Conservation (phyloP, 768 basidiomycete genomes). For the Gautieria morchelliformis region DNA sequence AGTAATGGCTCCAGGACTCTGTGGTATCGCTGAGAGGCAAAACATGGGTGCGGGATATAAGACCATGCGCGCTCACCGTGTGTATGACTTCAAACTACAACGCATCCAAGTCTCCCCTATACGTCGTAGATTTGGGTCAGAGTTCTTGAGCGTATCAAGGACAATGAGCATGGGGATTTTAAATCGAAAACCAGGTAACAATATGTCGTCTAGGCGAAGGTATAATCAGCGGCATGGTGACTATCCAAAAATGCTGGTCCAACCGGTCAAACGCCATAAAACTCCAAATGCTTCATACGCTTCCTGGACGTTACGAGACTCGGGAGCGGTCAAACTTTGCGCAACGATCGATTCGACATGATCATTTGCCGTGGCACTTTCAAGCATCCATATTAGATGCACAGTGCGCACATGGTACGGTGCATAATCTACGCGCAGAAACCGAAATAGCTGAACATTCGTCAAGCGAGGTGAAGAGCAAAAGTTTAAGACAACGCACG, state of each 20-base stretch:
- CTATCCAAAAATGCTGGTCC: background rate
- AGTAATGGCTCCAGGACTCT: constrained; percentile 90
- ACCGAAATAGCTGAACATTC: constrained; percentile 51
- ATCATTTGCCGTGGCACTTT: constrained; percentile 40
- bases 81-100: constrained; percentile 82
- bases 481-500: constrained; percentile 22
- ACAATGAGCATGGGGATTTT: constrained; percentile 83
- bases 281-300: constrained; percentile 86
- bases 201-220: constrained; percentile 54
- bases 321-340: constrained; percentile 52
- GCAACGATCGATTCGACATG: constrained; percentile 74
- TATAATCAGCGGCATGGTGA: constrained; percentile 10
- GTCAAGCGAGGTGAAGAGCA: constrained; percentile 5
- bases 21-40: constrained; percentile 2
- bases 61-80: constrained; percentile 46
- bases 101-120: constrained; percentile 97
- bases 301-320: constrained; percentile 36
- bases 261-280: constrained; percentile 84
- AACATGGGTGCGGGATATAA: background rate
- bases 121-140: constrained; percentile 64
- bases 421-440: constrained; percentile 55
- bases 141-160: constrained; percentile 70
- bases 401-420: constrained; percentile 78
- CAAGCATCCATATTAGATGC: constrained; percentile 70
- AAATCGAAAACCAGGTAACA: constrained; percentile 73